Percentiles rank a stretch among this genome's conserved stretches.
Conservation (phyloP, 306 rosid species). For the Vigna angularis region DNA sequence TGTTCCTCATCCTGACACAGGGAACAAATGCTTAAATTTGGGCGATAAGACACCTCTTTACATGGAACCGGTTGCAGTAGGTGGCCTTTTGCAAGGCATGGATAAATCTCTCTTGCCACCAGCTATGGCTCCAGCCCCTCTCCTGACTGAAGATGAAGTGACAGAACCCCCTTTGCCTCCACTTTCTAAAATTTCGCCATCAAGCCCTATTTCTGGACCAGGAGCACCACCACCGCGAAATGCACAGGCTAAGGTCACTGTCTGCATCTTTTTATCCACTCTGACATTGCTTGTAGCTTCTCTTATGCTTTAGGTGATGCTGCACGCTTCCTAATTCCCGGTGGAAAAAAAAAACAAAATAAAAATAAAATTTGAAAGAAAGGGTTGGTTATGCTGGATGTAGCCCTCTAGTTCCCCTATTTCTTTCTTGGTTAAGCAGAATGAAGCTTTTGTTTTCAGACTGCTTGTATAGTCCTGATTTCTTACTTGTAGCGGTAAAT, state of each 20-base stretch:
- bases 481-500: slow-evolving; percentile 31
- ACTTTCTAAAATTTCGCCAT: neutral
- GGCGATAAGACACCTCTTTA: slow-evolving; percentile 42
- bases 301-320: slow-evolving; percentile 40
- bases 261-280: slow-evolving; percentile 48
- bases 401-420: slow-evolving; percentile 29
- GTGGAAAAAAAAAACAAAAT: neutral
- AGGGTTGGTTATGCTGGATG: slow-evolving; percentile 4
- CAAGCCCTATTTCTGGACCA: slow-evolving; percentile 41
- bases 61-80: slow-evolving; percentile 60
- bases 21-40: slow-evolving; percentile 59
- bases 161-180: slow-evolving; percentile 74
- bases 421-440: slow-evolving; percentile 37
- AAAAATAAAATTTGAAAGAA: neutral
- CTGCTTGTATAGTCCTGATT: slow-evolving; percentile 36
- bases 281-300: slow-evolving; percentile 55
- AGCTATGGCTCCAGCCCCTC: slow-evolving; percentile 63
- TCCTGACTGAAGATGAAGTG: slow-evolving; percentile 57
- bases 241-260: slow-evolving; percentile 57
- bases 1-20: slow-evolving; percentile 56
- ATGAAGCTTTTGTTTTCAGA: slow-evolving; percentile 48
- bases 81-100: slow-evolving; percentile 48
- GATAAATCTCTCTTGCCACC: slow-evolving; percentile 49
- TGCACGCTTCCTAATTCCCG: neutral
- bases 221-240: slow-evolving; percentile 42